Evolutionary conservation across 176 grass and related monocot species (phyloP), one percentile per base, ranked within the genome.

Genomic region (Poa pratensis): DNA sequence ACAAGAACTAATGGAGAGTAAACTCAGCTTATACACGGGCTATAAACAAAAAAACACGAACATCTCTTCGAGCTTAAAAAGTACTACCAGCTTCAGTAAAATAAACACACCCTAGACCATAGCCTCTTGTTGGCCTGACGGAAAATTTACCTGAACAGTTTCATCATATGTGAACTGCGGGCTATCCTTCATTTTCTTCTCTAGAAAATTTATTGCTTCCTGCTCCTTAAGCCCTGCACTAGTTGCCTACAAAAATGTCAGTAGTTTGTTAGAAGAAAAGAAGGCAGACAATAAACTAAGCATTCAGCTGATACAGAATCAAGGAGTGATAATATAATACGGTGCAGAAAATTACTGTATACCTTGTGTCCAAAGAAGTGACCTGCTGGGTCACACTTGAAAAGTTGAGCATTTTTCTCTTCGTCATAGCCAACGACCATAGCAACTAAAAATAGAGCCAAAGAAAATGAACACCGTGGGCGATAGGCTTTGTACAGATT

Each of bases 141-240:
- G 9, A 63, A 26, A 40, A 59, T 82, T 82, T 73, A 95, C 93
- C 93, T 95, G 93, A 63, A 95, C 90, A 88, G 87, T 92, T 85
- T 95, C 93, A 0, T 96, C 93, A 54, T 98, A 98, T 53, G 91
- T 84, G 82, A 98, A 92, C 62, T 85, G 27, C 1, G 93, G 93
- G 23, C 92, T 88, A 72, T 94, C 94, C 86, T 98, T 98, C 93
- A 96, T 98, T 98, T 98, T 98, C 90, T 98, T 98, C 90, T 98
- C 96, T 65, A 98, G 87, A 87, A 98, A 98, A 83, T 98, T 98
- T 68, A 98, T 98, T 68, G 96, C 96, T 94, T 98, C 96, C 87
- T 96, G 96, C 84, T 98, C 96, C 65, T 98, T 98, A 61, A 98
- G 88, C 14, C 96, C 96, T 18, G 96, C 91, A 84, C 93, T 98